Conservation (phyloP, 1,284 basidiomycete species). For the Singerocomus inundabilis region DNA sequence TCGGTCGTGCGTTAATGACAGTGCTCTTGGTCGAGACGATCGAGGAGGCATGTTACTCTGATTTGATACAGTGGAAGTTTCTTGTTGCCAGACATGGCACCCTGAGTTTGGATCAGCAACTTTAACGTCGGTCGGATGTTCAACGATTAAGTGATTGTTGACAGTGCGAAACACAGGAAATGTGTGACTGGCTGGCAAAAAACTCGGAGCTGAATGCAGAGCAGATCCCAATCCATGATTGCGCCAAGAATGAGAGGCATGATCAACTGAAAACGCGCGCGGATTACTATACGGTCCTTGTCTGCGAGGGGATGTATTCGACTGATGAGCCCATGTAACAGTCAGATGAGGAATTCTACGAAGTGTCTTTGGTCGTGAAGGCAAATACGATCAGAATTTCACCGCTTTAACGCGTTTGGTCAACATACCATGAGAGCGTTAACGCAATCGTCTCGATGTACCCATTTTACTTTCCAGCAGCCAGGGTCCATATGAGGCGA, state of each 20-base stretch:
- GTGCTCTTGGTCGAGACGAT: slow-evolving; percentile 26
- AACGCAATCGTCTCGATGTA: slow-evolving; percentile 69
- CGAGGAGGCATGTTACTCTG: slow-evolving; percentile 9
- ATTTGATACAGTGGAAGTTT: background rate
- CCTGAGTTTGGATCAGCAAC: background rate
- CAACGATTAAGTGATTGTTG: background rate
- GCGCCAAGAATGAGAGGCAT: slow-evolving; percentile 26
- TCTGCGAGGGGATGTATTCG: slow-evolving; percentile 22
- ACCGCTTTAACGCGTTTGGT: background rate
- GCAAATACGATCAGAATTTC: slow-evolving; percentile 8
- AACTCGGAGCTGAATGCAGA: slow-evolving; percentile 16
- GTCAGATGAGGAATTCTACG: slow-evolving; percentile 65
- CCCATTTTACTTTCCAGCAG: slow-evolving; percentile 77
- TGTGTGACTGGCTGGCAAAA: slow-evolving; percentile 24
- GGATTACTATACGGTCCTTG: slow-evolving; percentile 17
- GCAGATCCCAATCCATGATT: slow-evolving; percentile 5
- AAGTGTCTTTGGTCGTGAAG: slow-evolving; percentile 48
- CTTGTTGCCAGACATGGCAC: slow-evolving; percentile 18
- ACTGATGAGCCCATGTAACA: slow-evolving; percentile 76
- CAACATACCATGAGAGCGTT: slow-evolving; percentile 60
- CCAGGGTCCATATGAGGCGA: slow-evolving; percentile 51
- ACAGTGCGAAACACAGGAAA: slow-evolving; percentile 17
- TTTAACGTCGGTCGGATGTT: slow-evolving; percentile 2
- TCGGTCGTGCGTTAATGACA: slow-evolving; percentile 29
- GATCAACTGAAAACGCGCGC: slow-evolving; percentile 9